Percentiles rank a stretch among this genome's conserved stretches.
These are phyloP conservation scores for Eucalyptus polybractea DNA, from an alignment of 345 rosid species.

Conservation along the genomic window DNA sequence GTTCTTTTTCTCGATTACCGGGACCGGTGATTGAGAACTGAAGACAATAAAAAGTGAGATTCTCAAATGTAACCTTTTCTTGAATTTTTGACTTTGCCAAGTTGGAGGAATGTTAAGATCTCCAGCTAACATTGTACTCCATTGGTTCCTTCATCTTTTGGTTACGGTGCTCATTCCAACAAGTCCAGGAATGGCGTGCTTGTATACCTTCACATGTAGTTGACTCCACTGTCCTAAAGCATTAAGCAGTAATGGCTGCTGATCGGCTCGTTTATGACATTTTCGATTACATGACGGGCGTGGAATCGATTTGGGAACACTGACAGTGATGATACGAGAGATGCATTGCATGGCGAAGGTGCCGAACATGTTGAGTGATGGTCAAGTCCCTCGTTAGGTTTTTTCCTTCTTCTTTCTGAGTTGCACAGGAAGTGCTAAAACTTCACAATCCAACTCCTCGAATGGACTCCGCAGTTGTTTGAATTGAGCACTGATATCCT, in stretches of 20 bases:
- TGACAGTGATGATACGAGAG: not conserved
- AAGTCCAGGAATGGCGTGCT: not conserved
- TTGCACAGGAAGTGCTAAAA: not conserved
- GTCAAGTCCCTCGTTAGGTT: not conserved
- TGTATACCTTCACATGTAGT: not conserved
- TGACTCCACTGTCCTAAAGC: not conserved
- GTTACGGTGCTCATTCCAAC: not conserved
- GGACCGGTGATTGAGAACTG: not conserved
- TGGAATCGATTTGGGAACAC: not conserved
- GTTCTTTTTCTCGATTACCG: not conserved
- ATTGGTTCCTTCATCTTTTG: not conserved
- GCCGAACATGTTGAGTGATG: not conserved
- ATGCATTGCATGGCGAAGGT: not conserved
- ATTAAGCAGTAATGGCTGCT: not conserved
- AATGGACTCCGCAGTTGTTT: not conserved
- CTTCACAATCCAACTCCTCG: not conserved
- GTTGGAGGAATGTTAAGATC: not conserved
- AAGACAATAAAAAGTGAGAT: not conserved
- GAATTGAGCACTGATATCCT: not conserved
- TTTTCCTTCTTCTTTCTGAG: not conserved
- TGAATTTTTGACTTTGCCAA: not conserved
- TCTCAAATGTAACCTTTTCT: not conserved
- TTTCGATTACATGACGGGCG: not conserved
- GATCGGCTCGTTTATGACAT: not conserved
- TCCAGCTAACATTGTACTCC: not conserved